These are phyloP conservation scores for Saturnispora sanitii DNA, from an alignment of 805 yeast species.

Conservation along the genomic window DNA sequence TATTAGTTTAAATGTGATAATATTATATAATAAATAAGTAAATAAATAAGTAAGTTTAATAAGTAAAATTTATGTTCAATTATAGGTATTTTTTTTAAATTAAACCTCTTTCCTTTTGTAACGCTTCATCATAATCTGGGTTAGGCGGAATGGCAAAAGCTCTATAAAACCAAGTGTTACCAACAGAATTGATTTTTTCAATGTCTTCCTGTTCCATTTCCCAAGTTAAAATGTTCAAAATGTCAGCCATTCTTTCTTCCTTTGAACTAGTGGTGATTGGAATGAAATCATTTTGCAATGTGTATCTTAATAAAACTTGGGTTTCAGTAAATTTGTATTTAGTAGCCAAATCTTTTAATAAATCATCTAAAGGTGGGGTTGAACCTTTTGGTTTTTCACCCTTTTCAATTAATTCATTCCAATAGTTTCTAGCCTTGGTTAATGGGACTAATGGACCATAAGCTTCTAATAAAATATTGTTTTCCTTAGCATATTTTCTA, in stretches of 20 bases:
- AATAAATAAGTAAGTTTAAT: too few relatives aligned
- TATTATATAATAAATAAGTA: too few relatives aligned
- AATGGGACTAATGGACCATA: conserved; percentile 39
- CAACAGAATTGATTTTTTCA: conserved; percentile 19
- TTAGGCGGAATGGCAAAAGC: conserved; percentile 17
- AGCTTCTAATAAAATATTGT: conserved; percentile 33
- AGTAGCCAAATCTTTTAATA: conserved; percentile 24
- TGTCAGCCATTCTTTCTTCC: conserved; percentile 30
- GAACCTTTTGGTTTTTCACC: conserved; percentile 5
- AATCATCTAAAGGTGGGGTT: conserved; percentile 24
- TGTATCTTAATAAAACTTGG: conserved; percentile 39
- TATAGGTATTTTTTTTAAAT: not conserved
- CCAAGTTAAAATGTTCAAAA: conserved; percentile 29
- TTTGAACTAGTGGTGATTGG: conserved; percentile 39
- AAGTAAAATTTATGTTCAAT: too few relatives aligned
- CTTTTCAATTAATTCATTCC: conserved; percentile 1
- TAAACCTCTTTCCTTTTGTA: conserved; percentile 15
- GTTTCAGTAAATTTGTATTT: conserved; percentile 31
- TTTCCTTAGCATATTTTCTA: conserved; percentile 26
- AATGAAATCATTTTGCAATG: conserved; percentile 31
- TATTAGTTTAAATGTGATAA: too few relatives aligned
- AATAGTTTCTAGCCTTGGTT: conserved; percentile 22
- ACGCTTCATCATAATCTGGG: conserved; percentile 14
- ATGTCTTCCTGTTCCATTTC: conserved; percentile 25
- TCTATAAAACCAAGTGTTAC: conserved; percentile 20